Evolutionary conservation across 805 yeast genomes (phyloP), one percentile per base, ranked within the genome.

Genomic region (Candida taoyuanica): DNA sequence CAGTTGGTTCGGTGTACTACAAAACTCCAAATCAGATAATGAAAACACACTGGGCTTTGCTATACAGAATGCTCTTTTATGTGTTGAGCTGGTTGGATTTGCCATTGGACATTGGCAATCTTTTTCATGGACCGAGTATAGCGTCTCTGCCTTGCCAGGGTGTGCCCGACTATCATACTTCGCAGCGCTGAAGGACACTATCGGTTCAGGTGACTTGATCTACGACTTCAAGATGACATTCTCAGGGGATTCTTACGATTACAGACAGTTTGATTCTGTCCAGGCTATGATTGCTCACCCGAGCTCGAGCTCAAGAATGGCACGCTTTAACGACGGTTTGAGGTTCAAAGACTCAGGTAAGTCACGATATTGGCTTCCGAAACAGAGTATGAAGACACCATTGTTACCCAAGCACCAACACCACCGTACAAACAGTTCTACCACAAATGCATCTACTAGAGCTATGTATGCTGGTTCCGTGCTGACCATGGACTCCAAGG

Each of bases 81-180:
- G 96, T 54, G 63, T 85, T 16, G 98, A 93, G 54, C 71, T 93
- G 68, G 69, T 88, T 17, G 84, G 78, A 3, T 91, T 93, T 65
- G 87, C 98, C 0, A 60, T 83, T 17, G 81, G 93, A n/a, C 98
- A 93, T 62, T 80, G 88, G 81, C 56, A 69, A 32, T 87, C 98
- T 0, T 93, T 93, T 59, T 77, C 87, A 5, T 84, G 82, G 62
- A 63, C 64, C 3, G 93, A 86, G 29, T 93, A 82, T 56, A 74
- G 80, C 3, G 67, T 76, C 3, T 58, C 72, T 8, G 64, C 62
- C 11, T 63, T 83, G 34, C 88, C 93, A 0, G 81, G 80, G 23
- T 81, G 86, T 29, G 82, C 78, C 0, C 65, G 96, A 31, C 52
- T 89, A 36, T 66, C 75, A 17, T 68, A 79, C 9, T 50, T 44